Percentiles rank a stretch among this genome's conserved stretches.
Evolutionary conservation across 495 filamentous ascomycete genomes (phyloP).

Genomic region (Penicillium waksmanii): DNA sequence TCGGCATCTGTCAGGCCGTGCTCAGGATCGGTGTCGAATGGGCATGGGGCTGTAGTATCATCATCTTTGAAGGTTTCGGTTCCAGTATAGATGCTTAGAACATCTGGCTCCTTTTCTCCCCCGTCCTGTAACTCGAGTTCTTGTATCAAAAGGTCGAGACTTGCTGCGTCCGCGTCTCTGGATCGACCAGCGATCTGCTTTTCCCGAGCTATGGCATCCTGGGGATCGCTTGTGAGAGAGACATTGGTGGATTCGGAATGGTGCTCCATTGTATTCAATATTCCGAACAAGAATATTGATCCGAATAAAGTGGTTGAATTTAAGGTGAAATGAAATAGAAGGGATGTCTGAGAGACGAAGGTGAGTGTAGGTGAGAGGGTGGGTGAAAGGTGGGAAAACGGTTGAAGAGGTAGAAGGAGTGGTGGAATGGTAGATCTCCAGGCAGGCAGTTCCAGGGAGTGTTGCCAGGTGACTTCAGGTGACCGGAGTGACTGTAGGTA

Average conservation of each 20-base stretch:
- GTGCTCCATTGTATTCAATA: neutral
- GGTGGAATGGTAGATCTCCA: too few relatives aligned
- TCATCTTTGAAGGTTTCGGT: slow-evolving; percentile 46
- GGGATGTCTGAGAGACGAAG: too few relatives aligned
- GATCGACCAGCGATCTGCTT: neutral
- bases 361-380: too few relatives aligned
- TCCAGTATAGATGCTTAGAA: slow-evolving; percentile 39
- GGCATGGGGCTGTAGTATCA: slow-evolving; percentile 53
- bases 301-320: neutral
- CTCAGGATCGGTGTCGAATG: slow-evolving; percentile 71
- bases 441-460: too few relatives aligned
- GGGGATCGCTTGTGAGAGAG: neutral
- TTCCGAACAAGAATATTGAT: neutral
- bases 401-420: too few relatives aligned
- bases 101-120: slow-evolving; percentile 61
- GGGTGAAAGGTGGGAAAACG: neutral
- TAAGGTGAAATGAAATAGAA: neutral
- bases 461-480: too few relatives aligned
- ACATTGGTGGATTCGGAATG: neutral
- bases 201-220: neutral
- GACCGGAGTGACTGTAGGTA: too few relatives aligned
- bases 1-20: slow-evolving; percentile 73
- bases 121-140: slow-evolving; percentile 81
- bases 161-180: slow-evolving; percentile 50
- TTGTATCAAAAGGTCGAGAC: slow-evolving; percentile 81